A percentile compares a stretch with the other conserved stretches of the same genome.
Conservation (phyloP, 2,329 filamentous ascomycete species). For the Mycosphaerelloides madeirae region DNA sequence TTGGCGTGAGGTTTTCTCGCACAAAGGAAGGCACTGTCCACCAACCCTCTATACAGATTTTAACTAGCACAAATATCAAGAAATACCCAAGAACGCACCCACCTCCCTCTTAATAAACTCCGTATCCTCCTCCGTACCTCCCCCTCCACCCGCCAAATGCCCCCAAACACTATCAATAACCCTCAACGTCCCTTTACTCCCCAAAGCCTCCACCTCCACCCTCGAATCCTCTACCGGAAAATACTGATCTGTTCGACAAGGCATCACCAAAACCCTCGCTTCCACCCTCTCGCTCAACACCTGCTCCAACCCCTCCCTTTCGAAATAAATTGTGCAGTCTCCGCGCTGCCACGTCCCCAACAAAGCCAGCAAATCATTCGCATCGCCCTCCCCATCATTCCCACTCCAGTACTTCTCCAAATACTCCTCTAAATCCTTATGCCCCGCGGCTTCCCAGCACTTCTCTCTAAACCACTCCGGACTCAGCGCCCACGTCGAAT, state of each 20-base stretch:
- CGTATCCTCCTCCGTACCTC: conserved; percentile 33
- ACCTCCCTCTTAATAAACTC: conserved; percentile 26
- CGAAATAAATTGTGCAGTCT: conserved; percentile 33
- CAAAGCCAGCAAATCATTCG: conserved; percentile 37
- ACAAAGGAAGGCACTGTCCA: too few species aligned
- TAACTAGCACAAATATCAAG: background rate
- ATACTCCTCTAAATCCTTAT: conserved; percentile 27
- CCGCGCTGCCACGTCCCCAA: conserved; percentile 41
- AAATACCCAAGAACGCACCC: background rate
- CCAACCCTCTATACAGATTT: too few species aligned
- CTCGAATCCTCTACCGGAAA: conserved; percentile 39
- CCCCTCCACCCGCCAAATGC: conserved; percentile 38
- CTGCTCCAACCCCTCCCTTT: conserved; percentile 30
- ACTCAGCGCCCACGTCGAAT: conserved; percentile 39
- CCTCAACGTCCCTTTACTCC: conserved; percentile 26
- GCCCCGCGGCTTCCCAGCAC: conserved; percentile 35
- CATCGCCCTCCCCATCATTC: conserved; percentile 18
- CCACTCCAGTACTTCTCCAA: conserved; percentile 31
- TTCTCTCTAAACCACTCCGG: conserved; percentile 39
- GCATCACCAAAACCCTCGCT: conserved; percentile 38
- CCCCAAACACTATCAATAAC: conserved; percentile 39
- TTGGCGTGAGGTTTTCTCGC: too few species aligned
- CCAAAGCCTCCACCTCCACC: conserved; percentile 34
- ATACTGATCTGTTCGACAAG: conserved; percentile 38
- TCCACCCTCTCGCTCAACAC: conserved; percentile 31